A percentile compares a stretch with the other conserved stretches of the same genome.
These are phyloP conservation scores for Tricholoma sp. DNA, from an alignment of 768 basidiomycete genomes.

Conservation along the genomic window DNA sequence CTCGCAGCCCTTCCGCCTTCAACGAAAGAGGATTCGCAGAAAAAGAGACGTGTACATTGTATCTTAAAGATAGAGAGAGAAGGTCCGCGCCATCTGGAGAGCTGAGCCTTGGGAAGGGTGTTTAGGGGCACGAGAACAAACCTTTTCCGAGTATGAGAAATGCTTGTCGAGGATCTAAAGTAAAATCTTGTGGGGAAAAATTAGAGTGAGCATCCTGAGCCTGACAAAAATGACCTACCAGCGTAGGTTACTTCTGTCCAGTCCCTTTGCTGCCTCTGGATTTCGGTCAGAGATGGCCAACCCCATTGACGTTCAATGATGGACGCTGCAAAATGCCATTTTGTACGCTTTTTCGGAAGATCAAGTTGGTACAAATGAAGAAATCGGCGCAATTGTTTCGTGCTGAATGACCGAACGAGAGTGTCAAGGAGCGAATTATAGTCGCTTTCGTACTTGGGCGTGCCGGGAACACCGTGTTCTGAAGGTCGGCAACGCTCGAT, in stretches of 20 bases:
- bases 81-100: conserved; percentile 59
- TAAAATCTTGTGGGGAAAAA: conserved; percentile 38
- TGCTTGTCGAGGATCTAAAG: conserved; percentile 52
- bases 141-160: conserved; percentile 74
- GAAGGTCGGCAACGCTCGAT: conserved; percentile 52
- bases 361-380: conserved; percentile 42
- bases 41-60: conserved; percentile 59
- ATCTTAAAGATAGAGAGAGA: conserved; percentile 50
- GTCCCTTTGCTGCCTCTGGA: conserved; percentile 46
- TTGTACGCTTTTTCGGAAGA: conserved; percentile 27
- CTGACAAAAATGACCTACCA: conserved; percentile 31
- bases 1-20: conserved; percentile 52
- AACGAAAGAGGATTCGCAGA: conserved; percentile 51
- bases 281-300: conserved; percentile 56
- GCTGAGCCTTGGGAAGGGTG: conserved; percentile 5
- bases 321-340: conserved; percentile 36
- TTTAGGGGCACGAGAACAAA: conserved; percentile 18
- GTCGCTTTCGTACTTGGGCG: conserved; percentile 42
- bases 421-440: conserved; percentile 50
- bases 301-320: conserved; percentile 66
- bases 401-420: conserved; percentile 59
- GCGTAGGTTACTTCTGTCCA: conserved; percentile 41
- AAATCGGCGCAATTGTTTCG: conserved; percentile 54
- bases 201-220: not conserved
- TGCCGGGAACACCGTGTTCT: conserved; percentile 32